These are phyloP conservation scores for Cystobasidiaceae sp. DNA, from an alignment of 1,284 basidiomycete genomes.

Conservation along the genomic window DNA sequence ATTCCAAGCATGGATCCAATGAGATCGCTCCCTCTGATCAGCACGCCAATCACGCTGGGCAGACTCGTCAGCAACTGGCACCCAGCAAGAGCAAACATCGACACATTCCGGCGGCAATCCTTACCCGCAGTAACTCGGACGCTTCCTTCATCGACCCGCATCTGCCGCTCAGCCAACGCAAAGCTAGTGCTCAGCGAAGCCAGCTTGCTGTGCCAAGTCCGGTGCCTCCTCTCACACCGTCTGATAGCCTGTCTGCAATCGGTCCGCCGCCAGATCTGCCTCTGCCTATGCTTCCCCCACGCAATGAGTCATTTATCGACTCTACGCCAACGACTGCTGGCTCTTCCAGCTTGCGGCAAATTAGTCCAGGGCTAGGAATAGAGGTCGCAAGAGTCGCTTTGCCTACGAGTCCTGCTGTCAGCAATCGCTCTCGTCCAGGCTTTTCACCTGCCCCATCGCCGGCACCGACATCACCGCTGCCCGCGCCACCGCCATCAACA, in stretches of 20 bases:
- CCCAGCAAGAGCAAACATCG: neutral
- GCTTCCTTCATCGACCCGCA: constrained; percentile 19
- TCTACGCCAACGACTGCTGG: too few relatives aligned
- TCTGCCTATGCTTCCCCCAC: constrained; percentile 1
- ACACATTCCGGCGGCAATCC: neutral
- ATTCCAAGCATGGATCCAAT: neutral
- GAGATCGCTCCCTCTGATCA: neutral
- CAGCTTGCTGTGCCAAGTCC: neutral
- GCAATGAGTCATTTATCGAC: too few relatives aligned
- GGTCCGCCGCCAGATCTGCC: constrained; percentile 15
- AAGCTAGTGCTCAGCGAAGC: neutral
- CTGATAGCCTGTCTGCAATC: neutral
- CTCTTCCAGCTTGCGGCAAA: too few relatives aligned
- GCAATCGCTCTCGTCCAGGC: too few relatives aligned
- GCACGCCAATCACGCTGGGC: neutral
- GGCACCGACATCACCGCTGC: neutral
- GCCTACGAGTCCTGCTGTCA: too few relatives aligned
- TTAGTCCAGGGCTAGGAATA: too few relatives aligned
- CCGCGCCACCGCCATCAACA: neutral
- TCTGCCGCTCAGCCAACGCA: neutral
- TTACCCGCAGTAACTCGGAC: constrained; percentile 10
- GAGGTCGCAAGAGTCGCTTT: neutral
- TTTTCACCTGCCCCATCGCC: neutral
- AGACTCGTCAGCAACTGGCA: neutral
- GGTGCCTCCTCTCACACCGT: neutral